These are phyloP conservation scores for Colletotrichum australisinense DNA, from an alignment of 2,329 filamentous ascomycete genomes.

Conservation along the genomic window DNA sequence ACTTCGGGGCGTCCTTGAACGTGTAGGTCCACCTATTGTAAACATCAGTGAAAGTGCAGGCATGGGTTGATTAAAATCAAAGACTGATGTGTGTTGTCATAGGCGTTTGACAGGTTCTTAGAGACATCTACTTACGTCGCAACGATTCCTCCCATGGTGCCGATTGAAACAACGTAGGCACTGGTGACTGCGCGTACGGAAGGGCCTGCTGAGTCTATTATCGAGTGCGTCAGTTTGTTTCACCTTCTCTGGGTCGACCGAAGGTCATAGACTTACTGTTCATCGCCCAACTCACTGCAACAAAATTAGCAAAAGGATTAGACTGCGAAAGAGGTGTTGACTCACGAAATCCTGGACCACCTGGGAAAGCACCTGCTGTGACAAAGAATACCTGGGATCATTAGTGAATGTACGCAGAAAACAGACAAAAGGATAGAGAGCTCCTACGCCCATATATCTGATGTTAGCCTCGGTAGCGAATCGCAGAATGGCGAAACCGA, in stretches of 20 bases:
- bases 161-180: constrained; percentile 65
- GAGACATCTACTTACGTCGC: constrained; percentile 56
- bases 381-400: constrained; percentile 60
- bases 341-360: constrained; percentile 62
- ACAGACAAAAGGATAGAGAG: neutral
- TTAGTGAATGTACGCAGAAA: neutral
- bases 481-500: constrained; percentile 64
- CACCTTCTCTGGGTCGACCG: neutral
- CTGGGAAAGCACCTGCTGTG: constrained; percentile 67
- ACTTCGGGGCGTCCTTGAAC: constrained; percentile 56
- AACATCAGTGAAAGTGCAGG: constrained; percentile 10
- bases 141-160: constrained; percentile 67
- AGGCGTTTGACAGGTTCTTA: neutral
- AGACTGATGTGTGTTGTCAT: neutral
- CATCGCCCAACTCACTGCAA: constrained; percentile 62
- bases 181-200: constrained; percentile 66
- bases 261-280: constrained; percentile 54
- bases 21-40: constrained; percentile 62
- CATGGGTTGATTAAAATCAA: neutral
- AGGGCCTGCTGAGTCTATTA: constrained; percentile 63
- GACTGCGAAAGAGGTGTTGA: neutral
- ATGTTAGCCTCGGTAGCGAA: constrained; percentile 55
- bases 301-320: neutral
- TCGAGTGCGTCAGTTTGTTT: constrained; percentile 52
- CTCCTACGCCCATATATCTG: constrained; percentile 54